phyloP scores from a whole-genome alignment of 441 rosid species.

The Adansonia gregorii region DNA sequence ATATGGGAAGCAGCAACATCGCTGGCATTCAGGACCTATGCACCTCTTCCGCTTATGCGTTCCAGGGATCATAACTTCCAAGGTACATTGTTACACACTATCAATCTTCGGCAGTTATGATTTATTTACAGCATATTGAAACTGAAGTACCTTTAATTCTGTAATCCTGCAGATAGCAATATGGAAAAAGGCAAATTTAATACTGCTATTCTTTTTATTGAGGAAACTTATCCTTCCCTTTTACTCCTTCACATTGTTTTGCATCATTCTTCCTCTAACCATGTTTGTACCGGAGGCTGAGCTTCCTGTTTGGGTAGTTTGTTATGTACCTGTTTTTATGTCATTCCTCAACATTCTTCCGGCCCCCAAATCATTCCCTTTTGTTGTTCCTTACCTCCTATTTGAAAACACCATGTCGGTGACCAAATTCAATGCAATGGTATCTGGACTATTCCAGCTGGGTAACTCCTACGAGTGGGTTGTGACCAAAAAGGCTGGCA shows the following conservation, averaged over 20 bases:
- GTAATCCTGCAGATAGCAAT: slow-evolving; percentile 62
- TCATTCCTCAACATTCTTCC: slow-evolving; percentile 86
- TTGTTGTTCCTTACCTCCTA: slow-evolving; percentile 84
- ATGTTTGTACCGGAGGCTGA: slow-evolving; percentile 93
- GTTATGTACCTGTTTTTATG: slow-evolving; percentile 81
- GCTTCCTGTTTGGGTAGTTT: slow-evolving; percentile 88
- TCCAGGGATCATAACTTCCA: slow-evolving; percentile 72
- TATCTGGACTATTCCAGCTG: slow-evolving; percentile 81
- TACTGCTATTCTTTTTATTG: slow-evolving; percentile 77
- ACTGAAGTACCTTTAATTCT: slow-evolving; percentile 22
- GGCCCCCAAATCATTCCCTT: slow-evolving; percentile 76
- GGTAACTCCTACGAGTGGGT: slow-evolving; percentile 94
- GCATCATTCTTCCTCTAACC: slow-evolving; percentile 87
- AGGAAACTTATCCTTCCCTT: slow-evolving; percentile 92
- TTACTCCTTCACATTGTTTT: slow-evolving; percentile 88
- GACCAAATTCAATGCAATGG: slow-evolving; percentile 88
- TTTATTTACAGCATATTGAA: slow-evolving; percentile 12
- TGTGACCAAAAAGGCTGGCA: slow-evolving; percentile 91
- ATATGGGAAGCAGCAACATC: slow-evolving; percentile 95
- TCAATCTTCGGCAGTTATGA: not conserved
- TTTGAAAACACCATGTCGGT: slow-evolving; percentile 98
- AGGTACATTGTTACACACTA: slow-evolving; percentile 47
- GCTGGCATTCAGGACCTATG: slow-evolving; percentile 98
- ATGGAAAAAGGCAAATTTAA: slow-evolving; percentile 89
- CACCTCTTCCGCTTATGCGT: slow-evolving; percentile 93